phyloP scores from a whole-genome alignment of 768 basidiomycete species.

The Kwoniella mangroviensis region DNA sequence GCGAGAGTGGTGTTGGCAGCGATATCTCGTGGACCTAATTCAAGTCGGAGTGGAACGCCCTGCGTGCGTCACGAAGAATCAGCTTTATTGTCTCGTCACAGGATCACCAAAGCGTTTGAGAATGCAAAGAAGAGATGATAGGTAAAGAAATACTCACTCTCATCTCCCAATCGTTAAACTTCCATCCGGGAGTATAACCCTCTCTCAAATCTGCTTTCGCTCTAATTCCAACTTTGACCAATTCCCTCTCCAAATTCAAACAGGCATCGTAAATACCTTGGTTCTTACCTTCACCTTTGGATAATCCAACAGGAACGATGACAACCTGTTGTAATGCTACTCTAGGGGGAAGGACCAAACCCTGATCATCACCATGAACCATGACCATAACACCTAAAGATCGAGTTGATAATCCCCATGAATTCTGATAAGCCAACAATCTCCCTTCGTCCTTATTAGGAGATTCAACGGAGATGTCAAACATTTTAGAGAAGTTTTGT shows the following conservation, averaged over 20 bases:
- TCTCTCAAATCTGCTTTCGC: conserved; percentile 91
- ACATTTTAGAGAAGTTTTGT: conserved; percentile 99
- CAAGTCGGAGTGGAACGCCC: conserved; percentile 96
- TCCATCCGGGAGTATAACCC: conserved; percentile 96
- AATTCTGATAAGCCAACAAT: conserved; percentile 94
- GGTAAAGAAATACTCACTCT: conserved; percentile 77
- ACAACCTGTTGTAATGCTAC: conserved; percentile 92
- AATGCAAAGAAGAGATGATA: too few species aligned
- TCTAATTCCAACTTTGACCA: conserved; percentile 75
- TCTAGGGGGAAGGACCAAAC: conserved; percentile 92
- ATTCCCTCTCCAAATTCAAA: conserved; percentile 72
- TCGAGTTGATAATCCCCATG: conserved; percentile 96
- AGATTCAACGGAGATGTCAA: conserved; percentile 95
- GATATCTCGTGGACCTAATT: conserved; percentile 93
- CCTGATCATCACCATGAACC: conserved; percentile 98
- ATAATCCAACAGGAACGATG: conserved; percentile 91
- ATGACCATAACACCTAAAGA: conserved; percentile 99
- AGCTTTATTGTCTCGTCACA: too few species aligned
- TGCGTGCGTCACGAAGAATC: conserved; percentile 52
- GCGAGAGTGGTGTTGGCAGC: conserved; percentile 73
- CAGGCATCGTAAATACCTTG: conserved; percentile 74
- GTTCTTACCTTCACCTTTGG: conserved; percentile 62
- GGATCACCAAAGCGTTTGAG: too few species aligned
- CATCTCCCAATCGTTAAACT: conserved; percentile 99
- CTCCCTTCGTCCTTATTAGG: conserved; percentile 64